phyloP scores from a whole-genome alignment of 805 yeast genomes.

The Tetrapisispora arboricola region DNA sequence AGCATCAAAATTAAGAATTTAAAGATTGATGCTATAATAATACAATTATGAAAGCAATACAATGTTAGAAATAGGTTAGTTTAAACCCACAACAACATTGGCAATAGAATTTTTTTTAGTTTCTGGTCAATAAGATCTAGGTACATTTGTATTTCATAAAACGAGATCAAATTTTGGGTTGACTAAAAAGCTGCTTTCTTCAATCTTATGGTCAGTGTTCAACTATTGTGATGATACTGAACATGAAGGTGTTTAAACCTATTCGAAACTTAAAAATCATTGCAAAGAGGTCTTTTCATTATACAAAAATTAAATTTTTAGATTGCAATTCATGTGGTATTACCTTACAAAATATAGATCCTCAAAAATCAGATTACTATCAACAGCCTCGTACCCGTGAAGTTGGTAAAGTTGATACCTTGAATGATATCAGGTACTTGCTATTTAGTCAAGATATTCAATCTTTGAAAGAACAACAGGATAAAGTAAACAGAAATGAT shows the following conservation, averaged over 20 bases:
- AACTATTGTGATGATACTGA: too few species aligned
- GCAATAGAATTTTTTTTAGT: too few species aligned
- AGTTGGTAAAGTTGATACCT: slow-evolving; percentile 3
- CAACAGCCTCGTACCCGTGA: slow-evolving; percentile 16
- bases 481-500: slow-evolving; percentile 2
- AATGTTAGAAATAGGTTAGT: too few species aligned
- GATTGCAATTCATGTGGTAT: slow-evolving; percentile 53
- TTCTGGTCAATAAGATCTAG: too few species aligned
- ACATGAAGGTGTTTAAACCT: too few species aligned
- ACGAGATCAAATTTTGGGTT: too few species aligned
- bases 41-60: too few species aligned
- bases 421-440: slow-evolving; percentile 22
- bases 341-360: slow-evolving; percentile 34
- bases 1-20: neutral
- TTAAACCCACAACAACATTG: too few species aligned
- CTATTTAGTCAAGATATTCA: slow-evolving; percentile 25
- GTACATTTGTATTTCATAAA: too few species aligned
- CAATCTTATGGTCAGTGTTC: too few species aligned
- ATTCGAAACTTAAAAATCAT: neutral
- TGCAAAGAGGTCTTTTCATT: slow-evolving; percentile 4
- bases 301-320: slow-evolving; percentile 3
- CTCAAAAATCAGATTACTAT: slow-evolving; percentile 37
- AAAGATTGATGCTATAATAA: too few species aligned
- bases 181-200: too few species aligned
- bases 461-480: slow-evolving; percentile 11